Conservation (phyloP, 2,329 filamentous ascomycete genomes). For the Magnaporthales sp. region DNA sequence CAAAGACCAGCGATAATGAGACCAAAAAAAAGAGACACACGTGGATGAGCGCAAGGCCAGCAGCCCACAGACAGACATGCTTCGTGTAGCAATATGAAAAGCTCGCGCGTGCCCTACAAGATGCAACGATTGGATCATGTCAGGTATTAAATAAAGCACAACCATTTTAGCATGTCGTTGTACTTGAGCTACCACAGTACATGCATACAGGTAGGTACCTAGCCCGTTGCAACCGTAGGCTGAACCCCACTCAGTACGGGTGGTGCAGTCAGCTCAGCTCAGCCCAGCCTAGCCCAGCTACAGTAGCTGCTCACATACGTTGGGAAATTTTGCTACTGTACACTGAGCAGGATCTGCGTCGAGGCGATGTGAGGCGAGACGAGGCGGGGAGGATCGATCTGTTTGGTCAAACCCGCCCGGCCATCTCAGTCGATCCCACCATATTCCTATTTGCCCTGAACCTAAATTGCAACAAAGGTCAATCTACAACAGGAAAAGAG, state of each 20-base stretch:
- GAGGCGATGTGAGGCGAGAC: neutral
- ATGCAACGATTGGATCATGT: neutral
- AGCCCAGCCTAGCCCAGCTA: neutral
- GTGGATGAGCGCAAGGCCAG: neutral
- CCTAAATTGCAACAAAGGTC: neutral
- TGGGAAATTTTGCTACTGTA: neutral
- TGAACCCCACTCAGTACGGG: neutral
- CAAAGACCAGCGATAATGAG: neutral
- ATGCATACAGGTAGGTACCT: too few species aligned
- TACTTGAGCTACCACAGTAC: neutral
- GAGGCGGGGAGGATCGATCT: neutral
- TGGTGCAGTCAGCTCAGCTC: neutral
- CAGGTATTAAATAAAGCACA: neutral
- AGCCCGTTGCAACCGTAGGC: neutral
- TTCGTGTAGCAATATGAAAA: neutral
- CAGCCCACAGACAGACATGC: too few species aligned
- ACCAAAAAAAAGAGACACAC: neutral
- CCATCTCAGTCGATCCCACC: neutral
- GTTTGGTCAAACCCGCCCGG: neutral
- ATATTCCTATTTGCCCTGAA: neutral
- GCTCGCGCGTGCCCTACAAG: neutral
- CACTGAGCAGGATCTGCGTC: neutral
- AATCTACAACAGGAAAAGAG: too few species aligned
- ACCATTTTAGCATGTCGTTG: too few species aligned
- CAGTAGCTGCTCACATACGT: too few species aligned